These are phyloP conservation scores for Rubroshorea leprosula DNA, from an alignment of 345 rosid genomes.

Conservation along the genomic window DNA sequence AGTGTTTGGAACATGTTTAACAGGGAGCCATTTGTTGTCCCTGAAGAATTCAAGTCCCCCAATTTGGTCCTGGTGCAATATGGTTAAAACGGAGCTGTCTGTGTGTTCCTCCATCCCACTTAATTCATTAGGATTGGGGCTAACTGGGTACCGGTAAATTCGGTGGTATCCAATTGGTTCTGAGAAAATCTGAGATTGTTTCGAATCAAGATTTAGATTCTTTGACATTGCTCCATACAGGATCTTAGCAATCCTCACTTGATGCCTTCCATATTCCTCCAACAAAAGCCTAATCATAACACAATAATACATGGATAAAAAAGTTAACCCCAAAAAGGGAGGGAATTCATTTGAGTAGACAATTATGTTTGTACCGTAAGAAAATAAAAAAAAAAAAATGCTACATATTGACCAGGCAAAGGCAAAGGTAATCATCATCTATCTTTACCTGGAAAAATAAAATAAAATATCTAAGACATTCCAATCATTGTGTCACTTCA, in stretches of 20 bases:
- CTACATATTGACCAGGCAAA: background rate
- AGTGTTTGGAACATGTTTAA: conserved; percentile 42
- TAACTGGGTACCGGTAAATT: conserved; percentile 54
- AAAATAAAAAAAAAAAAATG: background rate
- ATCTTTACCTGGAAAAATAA: too few relatives aligned
- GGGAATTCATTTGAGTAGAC: background rate
- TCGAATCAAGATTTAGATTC: conserved; percentile 37
- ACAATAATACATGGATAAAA: too few relatives aligned
- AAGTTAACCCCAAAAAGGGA: background rate
- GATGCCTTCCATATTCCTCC: conserved; percentile 67
- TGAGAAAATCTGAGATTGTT: conserved; percentile 25
- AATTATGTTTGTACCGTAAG: background rate
- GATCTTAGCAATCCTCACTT: conserved; percentile 36
- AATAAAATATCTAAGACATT: too few relatives aligned
- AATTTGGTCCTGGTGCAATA: conserved; percentile 47
- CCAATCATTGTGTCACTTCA: background rate
- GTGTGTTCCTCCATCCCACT: conserved; percentile 66
- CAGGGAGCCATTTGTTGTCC: conserved; percentile 47
- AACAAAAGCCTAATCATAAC: conserved; percentile 31
- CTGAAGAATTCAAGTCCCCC: conserved; percentile 69
- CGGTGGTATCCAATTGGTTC: conserved; percentile 54
- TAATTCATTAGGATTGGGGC: background rate
- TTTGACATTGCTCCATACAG: conserved; percentile 44
- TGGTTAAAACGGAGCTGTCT: conserved; percentile 75
- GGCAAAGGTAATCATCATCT: too few relatives aligned